Percentiles rank a stretch among this genome's conserved stretches.
Evolutionary conservation across 306 rosid species (phyloP).

Genomic region (Potentilla sterilis): DNA sequence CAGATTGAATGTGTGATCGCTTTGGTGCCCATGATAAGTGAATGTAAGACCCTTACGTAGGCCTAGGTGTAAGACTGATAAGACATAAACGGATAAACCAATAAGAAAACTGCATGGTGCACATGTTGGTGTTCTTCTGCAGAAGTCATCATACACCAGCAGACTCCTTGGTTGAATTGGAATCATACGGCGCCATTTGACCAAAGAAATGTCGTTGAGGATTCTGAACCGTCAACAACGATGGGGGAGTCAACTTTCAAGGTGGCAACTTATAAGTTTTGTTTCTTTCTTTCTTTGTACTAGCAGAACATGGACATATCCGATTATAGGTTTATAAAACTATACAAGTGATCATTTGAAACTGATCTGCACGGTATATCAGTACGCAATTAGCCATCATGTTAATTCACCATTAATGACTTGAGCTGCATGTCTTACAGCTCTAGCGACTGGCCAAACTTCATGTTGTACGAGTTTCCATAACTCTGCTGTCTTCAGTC

Average conservation of each 20-base stretch:
- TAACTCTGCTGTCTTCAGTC: conserved; percentile 43
- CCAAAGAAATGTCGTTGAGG: not conserved
- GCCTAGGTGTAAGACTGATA: not conserved
- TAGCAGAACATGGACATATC: not conserved
- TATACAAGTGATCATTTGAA: not conserved
- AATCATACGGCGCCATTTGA: not conserved
- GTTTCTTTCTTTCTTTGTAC: too few relatives aligned
- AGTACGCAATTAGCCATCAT: conserved; percentile 12
- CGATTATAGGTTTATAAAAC: too few relatives aligned
- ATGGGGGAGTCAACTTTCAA: not conserved
- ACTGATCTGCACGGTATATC: not conserved
- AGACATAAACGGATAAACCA: not conserved
- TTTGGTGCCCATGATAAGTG: not conserved
- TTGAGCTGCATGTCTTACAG: conserved; percentile 51
- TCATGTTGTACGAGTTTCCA: conserved; percentile 63
- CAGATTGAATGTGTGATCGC: not conserved
- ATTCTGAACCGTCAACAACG: not conserved
- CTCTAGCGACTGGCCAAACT: conserved; percentile 69
- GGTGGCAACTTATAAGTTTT: too few relatives aligned
- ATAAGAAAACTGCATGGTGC: not conserved
- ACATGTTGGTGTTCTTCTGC: too few relatives aligned
- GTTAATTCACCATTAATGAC: conserved; percentile 52
- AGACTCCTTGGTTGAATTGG: not conserved
- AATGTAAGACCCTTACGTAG: not conserved
- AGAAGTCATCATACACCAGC: not conserved